A percentile compares a stretch with the other conserved stretches of the same genome.
These are phyloP conservation scores for Vicia faba DNA, from an alignment of 306 rosid genomes.

Conservation along the genomic window DNA sequence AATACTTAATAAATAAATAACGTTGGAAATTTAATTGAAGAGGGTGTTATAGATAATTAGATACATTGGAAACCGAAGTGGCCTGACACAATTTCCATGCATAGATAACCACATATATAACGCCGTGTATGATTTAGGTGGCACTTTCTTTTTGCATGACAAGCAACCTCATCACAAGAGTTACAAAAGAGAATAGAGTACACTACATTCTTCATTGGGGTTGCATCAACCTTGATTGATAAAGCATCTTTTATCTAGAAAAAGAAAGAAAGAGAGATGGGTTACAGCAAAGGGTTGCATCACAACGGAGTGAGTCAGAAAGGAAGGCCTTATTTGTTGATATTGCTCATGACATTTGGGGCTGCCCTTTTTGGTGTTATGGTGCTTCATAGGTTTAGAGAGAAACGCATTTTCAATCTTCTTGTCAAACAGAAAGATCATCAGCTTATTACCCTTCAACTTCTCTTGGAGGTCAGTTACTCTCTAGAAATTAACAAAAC, in stretches of 20 bases:
- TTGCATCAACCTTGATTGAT: background rate
- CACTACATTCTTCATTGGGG: conserved; percentile 17
- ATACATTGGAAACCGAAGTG: conserved; percentile 42
- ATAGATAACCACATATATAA: conserved; percentile 28
- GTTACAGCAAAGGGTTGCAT: conserved; percentile 49
- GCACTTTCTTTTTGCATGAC: conserved; percentile 68
- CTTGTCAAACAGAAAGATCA: conserved; percentile 64
- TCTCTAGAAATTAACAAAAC: background rate
- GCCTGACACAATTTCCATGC: conserved; percentile 59
- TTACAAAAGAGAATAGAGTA: conserved; percentile 3
- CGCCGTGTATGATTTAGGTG: conserved; percentile 61
- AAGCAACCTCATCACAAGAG: conserved; percentile 48
- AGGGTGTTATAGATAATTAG: conserved; percentile 39
- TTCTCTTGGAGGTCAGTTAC: conserved; percentile 65
- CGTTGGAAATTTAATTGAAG: background rate
- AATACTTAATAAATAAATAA: background rate
- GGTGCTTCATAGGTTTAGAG: conserved; percentile 83
- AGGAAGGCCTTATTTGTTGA: conserved; percentile 54
- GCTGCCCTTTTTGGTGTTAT: conserved; percentile 80
- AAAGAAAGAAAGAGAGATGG: conserved; percentile 42
- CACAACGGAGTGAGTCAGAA: conserved; percentile 47
- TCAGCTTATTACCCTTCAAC: conserved; percentile 61
- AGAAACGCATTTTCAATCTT: conserved; percentile 72
- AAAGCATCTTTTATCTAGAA: background rate
- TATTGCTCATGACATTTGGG: conserved; percentile 71